Evolutionary conservation across 2,329 filamentous ascomycete genomes (phyloP).

Genomic region (Curvularia sp.): DNA sequence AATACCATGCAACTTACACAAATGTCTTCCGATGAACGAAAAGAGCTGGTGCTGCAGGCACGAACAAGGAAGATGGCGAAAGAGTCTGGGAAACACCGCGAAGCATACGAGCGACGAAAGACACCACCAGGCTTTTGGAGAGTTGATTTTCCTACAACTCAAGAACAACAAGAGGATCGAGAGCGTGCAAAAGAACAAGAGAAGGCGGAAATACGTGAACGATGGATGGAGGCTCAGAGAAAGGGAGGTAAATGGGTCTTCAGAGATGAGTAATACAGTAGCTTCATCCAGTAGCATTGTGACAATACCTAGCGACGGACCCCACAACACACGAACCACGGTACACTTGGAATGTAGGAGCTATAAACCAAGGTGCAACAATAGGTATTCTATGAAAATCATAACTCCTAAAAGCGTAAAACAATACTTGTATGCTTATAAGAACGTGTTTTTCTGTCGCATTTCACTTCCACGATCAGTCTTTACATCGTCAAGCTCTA

Average conservation of each 20-base stretch:
- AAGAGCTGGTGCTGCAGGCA: conserved; percentile 75
- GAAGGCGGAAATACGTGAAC: conserved; percentile 70
- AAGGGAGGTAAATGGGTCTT: conserved; percentile 80
- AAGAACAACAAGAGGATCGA: conserved; percentile 73
- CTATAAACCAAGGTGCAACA: not conserved
- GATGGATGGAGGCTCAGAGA: conserved; percentile 82
- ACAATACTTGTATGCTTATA: not conserved
- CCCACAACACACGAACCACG: not conserved
- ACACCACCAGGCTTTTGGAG: conserved; percentile 92
- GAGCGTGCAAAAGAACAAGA: conserved; percentile 70
- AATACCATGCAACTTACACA: conserved; percentile 45
- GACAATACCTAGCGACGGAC: not conserved
- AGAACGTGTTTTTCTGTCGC: not conserved
- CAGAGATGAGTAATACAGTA: conserved; percentile 69
- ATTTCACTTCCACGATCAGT: not conserved
- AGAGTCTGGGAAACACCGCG: conserved; percentile 76
- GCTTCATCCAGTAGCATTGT: not conserved
- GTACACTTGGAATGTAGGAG: not conserved
- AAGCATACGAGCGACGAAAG: conserved; percentile 71
- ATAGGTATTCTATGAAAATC: not conserved
- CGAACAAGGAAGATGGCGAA: conserved; percentile 76
- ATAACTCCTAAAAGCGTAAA: not conserved
- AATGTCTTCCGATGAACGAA: conserved; percentile 67
- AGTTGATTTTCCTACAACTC: conserved; percentile 85
- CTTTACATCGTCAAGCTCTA: not conserved